These are phyloP conservation scores for Suillus lakei DNA, from an alignment of 768 basidiomycete genomes.

Conservation along the genomic window DNA sequence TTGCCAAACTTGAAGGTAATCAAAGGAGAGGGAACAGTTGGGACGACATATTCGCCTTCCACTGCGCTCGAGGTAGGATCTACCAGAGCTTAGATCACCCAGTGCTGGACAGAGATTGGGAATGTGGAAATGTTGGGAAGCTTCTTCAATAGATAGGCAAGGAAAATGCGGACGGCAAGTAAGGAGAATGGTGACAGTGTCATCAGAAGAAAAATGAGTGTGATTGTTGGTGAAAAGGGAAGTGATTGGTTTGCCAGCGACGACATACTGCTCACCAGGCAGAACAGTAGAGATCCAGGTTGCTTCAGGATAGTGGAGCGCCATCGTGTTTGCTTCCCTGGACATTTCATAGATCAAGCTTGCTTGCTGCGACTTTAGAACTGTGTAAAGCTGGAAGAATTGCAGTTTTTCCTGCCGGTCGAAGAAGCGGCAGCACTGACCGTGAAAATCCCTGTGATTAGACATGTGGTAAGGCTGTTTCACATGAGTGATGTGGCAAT, in stretches of 20 bases:
- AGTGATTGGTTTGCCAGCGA: background rate
- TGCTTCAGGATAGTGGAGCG: slow-evolving; percentile 6
- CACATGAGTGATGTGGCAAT: slow-evolving; percentile 13
- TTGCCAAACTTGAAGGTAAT: background rate
- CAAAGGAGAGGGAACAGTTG: slow-evolving; percentile 9
- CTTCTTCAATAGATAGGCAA: slow-evolving; percentile 3
- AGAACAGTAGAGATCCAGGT: slow-evolving; percentile 9
- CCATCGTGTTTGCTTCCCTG: background rate
- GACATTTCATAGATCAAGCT: slow-evolving; percentile 9
- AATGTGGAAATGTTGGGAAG: background rate
- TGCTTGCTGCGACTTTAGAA: slow-evolving; percentile 1
- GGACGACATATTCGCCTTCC: background rate
- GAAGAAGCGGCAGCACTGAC: slow-evolving; percentile 14
- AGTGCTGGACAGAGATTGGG: slow-evolving; percentile 12
- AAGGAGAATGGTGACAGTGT: slow-evolving; percentile 1
- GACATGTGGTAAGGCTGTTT: slow-evolving; percentile 9
- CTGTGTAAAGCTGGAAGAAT: slow-evolving; percentile 12
- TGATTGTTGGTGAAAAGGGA: slow-evolving; percentile 8
- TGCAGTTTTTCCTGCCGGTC: slow-evolving; percentile 12
- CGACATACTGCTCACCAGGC: slow-evolving; percentile 1
- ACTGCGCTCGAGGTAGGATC: background rate
- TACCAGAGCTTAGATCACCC: slow-evolving; percentile 10
- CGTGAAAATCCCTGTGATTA: slow-evolving; percentile 8
- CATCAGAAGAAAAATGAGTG: slow-evolving; percentile 1
- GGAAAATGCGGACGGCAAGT: slow-evolving; percentile 5